These are phyloP conservation scores for Pontederia crassipes DNA, from an alignment of 176 grass and related monocot species.

Conservation along the genomic window DNA sequence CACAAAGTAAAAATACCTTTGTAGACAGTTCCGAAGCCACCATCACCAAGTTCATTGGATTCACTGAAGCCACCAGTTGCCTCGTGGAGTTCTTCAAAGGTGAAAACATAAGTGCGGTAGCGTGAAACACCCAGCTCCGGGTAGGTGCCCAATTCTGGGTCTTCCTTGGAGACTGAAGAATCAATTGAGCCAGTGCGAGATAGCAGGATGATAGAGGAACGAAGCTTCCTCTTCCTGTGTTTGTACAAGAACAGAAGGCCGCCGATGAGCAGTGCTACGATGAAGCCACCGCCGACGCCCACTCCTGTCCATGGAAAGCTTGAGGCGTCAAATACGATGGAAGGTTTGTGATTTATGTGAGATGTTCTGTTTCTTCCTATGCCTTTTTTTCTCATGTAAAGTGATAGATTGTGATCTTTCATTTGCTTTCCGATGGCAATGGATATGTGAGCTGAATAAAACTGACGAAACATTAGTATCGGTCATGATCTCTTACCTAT, in stretches of 20 bases:
- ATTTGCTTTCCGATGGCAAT: too few relatives aligned
- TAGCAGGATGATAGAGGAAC: constrained; percentile 15
- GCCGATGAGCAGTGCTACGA: background rate
- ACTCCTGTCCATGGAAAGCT: constrained; percentile 10
- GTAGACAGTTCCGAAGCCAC: constrained; percentile 84
- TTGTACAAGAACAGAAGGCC: constrained; percentile 13
- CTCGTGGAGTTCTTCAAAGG: constrained; percentile 62
- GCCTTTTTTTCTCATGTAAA: too few relatives aligned
- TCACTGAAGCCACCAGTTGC: constrained; percentile 65
- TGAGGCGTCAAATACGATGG: background rate
- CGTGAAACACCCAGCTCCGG: constrained; percentile 30
- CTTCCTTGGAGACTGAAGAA: constrained; percentile 29
- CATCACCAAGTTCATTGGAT: constrained; percentile 66
- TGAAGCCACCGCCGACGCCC: background rate
- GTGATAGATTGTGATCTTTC: too few relatives aligned
- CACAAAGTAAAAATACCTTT: constrained; percentile 30
- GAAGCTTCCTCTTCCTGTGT: constrained; percentile 26
- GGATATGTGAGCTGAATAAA: too few relatives aligned
- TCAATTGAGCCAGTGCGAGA: constrained; percentile 24
- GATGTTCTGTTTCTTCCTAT: too few relatives aligned
- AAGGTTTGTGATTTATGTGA: background rate
- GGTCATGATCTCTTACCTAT: too few relatives aligned
- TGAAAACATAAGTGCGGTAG: constrained; percentile 46
- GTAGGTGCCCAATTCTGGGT: background rate
- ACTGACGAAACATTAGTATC: too few relatives aligned